These are phyloP conservation scores for Sodiomyces alkalinus DNA, from an alignment of 2,329 filamentous ascomycete genomes.

Conservation along the genomic window DNA sequence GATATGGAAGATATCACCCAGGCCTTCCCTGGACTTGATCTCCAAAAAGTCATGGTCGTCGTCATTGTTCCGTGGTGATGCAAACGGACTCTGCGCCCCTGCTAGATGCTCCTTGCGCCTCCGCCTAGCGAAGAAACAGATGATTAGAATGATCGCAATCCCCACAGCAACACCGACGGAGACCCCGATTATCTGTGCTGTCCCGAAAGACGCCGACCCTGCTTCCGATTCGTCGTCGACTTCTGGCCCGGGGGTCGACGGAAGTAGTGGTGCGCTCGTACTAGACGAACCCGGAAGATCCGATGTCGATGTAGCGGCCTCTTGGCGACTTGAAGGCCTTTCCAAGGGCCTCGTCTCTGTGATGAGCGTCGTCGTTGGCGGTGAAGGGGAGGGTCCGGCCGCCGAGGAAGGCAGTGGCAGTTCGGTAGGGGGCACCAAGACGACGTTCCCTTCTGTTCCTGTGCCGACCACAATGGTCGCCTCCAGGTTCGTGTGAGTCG, in stretches of 20 bases:
- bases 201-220: too few species aligned
- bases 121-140: background rate
- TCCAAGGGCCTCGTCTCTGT: too few species aligned
- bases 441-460: conserved; percentile 17
- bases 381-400: background rate
- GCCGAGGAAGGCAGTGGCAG: conserved; percentile 1
- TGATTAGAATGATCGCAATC: conserved; percentile 1
- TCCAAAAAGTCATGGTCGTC: conserved; percentile 2
- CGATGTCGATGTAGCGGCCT: too few species aligned
- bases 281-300: too few species aligned
- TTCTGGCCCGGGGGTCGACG: conserved; percentile 2
- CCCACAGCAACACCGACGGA: conserved; percentile 7
- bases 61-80: conserved; percentile 6
- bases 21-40: background rate
- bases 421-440: conserved; percentile 11
- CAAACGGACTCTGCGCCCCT: too few species aligned
- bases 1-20: conserved; percentile 20
- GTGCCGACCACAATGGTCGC: conserved; percentile 34
- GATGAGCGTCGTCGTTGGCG: conserved; percentile 4
- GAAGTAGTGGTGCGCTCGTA: too few species aligned
- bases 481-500: conserved; percentile 42
- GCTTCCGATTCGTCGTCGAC: conserved; percentile 3
- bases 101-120: conserved; percentile 1
- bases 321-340: too few species aligned
- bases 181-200: conserved; percentile 6